Conservation (phyloP, 2,329 filamentous ascomycete species). For the Aspergillus melleus region DNA sequence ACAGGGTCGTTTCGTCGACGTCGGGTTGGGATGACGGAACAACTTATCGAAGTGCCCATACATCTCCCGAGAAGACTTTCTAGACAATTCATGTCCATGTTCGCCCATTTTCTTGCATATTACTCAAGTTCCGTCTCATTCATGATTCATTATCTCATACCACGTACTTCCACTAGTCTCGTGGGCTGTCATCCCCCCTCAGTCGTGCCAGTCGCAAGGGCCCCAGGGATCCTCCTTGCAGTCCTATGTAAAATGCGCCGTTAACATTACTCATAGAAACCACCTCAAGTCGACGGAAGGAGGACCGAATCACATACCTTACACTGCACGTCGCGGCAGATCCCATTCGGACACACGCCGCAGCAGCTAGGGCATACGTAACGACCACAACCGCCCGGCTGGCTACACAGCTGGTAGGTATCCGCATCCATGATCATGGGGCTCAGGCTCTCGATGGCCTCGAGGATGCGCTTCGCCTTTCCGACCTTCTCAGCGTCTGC, state of each 20-base stretch:
- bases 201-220: conserved; percentile 35
- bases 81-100: neutral
- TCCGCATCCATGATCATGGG: conserved; percentile 26
- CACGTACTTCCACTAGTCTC: neutral
- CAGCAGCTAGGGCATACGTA: conserved; percentile 37
- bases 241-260: conserved; percentile 18
- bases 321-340: conserved; percentile 37
- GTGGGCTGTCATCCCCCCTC: neutral
- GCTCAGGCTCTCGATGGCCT: conserved; percentile 25
- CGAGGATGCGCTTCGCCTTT: conserved; percentile 17
- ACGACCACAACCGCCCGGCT: conserved; percentile 28
- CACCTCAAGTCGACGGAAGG: neutral
- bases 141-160: neutral
- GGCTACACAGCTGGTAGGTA: conserved; percentile 37
- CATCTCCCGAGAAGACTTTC: neutral
- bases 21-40: neutral
- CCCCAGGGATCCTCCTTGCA: conserved; percentile 37
- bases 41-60: too few species aligned
- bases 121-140: too few species aligned
- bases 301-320: conserved; percentile 21
- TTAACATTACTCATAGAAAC: neutral
- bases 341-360: conserved; percentile 33
- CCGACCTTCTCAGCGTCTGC: conserved; percentile 15
- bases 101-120: neutral
- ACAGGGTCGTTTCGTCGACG: neutral